A percentile compares a stretch with the other conserved stretches of the same genome.
Evolutionary conservation across 2,329 filamentous ascomycete species (phyloP).

Genomic region (Fusarium decemcellulare): DNA sequence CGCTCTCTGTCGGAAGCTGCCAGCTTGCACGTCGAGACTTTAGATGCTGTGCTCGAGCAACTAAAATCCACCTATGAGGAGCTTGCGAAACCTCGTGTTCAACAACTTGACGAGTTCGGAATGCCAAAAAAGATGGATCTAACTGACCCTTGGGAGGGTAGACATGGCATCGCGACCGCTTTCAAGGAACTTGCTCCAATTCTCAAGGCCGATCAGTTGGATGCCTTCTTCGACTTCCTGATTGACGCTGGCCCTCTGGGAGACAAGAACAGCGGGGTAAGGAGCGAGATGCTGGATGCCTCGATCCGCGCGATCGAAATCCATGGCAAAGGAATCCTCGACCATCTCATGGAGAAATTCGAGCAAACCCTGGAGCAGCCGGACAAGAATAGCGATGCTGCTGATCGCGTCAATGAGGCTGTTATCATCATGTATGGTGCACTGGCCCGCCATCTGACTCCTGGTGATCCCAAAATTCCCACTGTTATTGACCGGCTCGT

Average conservation of each 20-base stretch:
- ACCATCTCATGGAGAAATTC: slow-evolving; percentile 92
- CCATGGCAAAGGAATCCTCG: slow-evolving; percentile 86
- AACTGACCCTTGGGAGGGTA: slow-evolving; percentile 90
- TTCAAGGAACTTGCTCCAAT: slow-evolving; percentile 85
- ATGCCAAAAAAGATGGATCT: slow-evolving; percentile 93
- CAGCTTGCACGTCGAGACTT: slow-evolving; percentile 69
- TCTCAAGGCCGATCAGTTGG: slow-evolving; percentile 78
- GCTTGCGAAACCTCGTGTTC: slow-evolving; percentile 84
- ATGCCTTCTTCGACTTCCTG: slow-evolving; percentile 86
- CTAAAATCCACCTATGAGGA: slow-evolving; percentile 82
- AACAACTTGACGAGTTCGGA: slow-evolving; percentile 91
- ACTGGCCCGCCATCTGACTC: slow-evolving; percentile 86
- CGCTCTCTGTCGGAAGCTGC: slow-evolving; percentile 84
- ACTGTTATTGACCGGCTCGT: slow-evolving; percentile 90
- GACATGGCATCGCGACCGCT: slow-evolving; percentile 89
- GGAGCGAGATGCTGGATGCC: slow-evolving; percentile 92
- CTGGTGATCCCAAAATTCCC: slow-evolving; percentile 89
- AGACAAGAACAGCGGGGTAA: slow-evolving; percentile 82
- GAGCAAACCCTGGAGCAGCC: slow-evolving; percentile 89
- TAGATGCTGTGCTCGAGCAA: slow-evolving; percentile 73
- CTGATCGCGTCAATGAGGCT: slow-evolving; percentile 94
- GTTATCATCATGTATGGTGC: slow-evolving; percentile 98
- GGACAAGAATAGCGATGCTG: slow-evolving; percentile 83
- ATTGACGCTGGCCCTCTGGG: slow-evolving; percentile 90
- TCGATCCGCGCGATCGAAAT: slow-evolving; percentile 85